Base-by-base conservation (phyloP, 2,329 filamentous ascomycete genomes). In the Aspergillus persii region DNA sequence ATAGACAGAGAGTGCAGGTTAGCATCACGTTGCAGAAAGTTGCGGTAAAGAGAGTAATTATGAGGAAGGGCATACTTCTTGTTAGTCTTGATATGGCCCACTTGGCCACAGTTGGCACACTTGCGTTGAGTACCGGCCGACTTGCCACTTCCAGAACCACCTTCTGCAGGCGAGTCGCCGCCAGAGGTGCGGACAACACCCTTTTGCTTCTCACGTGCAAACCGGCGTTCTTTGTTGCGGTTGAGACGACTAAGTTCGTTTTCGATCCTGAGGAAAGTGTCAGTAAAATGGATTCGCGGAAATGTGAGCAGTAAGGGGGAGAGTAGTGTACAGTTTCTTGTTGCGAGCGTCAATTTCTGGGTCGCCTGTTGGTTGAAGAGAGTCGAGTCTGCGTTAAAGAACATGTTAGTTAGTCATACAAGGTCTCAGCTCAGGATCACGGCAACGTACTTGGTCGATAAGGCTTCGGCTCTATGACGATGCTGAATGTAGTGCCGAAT, bases 11-110 rank as follows among this genome's bases (percentile, higher is more conserved):
- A 7, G 5, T 5, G n/a, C 9, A 4, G 8, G 26, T 47, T 23
- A 47, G 18, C 9, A 47, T 9, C 23, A 48, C 33, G 39, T 30
- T 9, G 15, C 8, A 27, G 15, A 39, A 8, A n/a, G 12, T 23
- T 23, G 18, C 18, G 53, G 56, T 50, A 56, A 53, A 51, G 59
- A 53, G 46, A 52, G 50, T 30, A 54, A 53, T 26, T 58, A 51
- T 49, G 57, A 56, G 50, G 59, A 54, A 49, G 57, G 46, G 62
- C 66, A 61, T 85, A 95, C 92, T 97, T 98, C 81, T 97, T 96
- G 82, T 98, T 98, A 51, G 94, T 98, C 79, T 97, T 97, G 82
- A 99, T 99, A 72, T 99, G 95, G 33, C 95, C 95, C 56, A 96
- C 90, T 75, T 95, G 90, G 53, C 95, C 95, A 78, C 95, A 99